Evolutionary conservation across 108 stramenopile genomes (phyloP), one percentile per base, ranked within the genome.

Genomic region (Cyclotella distinguenda): DNA sequence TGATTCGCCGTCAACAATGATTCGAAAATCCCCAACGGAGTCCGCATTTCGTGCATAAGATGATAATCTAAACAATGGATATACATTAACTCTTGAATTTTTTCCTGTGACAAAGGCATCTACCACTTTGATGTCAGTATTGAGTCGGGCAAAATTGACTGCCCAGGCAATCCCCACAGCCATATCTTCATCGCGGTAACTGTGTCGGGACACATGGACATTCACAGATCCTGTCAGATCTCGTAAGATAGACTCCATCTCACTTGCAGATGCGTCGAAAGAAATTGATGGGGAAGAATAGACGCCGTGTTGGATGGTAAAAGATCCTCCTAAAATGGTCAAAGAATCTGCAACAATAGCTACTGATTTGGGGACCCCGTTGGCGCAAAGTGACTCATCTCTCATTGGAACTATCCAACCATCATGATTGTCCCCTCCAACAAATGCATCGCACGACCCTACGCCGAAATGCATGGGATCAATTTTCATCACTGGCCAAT

Each of bases 401-500:
- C 67, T 21, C 19, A 74, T 56, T 25, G 72, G 72, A 13, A 74
- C 30, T 18, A 74, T 65, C 9, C 13, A 21, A 12, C 43, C 64
- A 26, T 44, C 44, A 30, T 74, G 72, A 31, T 53, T 43, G 16
- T 9, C 27, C 19, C 72, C 72, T 25, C 72, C 72, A 33, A 66
- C 59, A 34, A 66, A 74, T 0, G 49, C 3, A 44, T 74, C 72
- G 19, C 72, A 74, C 15, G 45, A 32, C 23, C 72, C 72, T 21
- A 48, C 59, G 4, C 72, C 72, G 45, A 74, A 74, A 19, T 69
- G 49, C 1, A 42, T 19, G 60, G 28, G 39, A 31, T 65, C 66
- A 8, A 74, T 27, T 44, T 46, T 57, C 23, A 74, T 60, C 31
- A 64, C 72, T 54, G 72, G 72, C 72, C 72, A 74, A 51, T 74